phyloP scores from a whole-genome alignment of 768 basidiomycete genomes.

The Strobilomyces dryophilus region DNA sequence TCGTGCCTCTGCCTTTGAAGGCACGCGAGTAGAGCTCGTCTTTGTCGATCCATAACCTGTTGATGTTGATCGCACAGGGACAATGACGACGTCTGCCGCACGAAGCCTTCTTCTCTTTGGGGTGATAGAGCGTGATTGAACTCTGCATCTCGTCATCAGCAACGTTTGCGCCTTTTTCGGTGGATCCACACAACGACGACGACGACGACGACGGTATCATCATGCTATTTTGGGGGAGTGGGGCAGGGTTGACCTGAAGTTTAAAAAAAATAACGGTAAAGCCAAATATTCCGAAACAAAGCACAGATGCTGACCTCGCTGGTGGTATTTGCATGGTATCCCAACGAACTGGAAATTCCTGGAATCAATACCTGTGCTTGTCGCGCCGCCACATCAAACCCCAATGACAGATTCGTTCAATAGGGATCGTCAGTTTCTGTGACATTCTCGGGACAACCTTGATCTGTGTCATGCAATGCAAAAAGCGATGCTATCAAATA shows the following conservation, averaged over 20 bases:
- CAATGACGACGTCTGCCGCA: background rate
- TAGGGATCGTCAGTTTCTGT: background rate
- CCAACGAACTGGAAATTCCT: background rate
- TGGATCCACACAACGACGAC: no score
- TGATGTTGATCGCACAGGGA: background rate
- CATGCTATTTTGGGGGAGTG: background rate
- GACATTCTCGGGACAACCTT: background rate
- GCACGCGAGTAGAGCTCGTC: background rate
- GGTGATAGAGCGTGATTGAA: background rate
- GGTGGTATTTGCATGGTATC: background rate
- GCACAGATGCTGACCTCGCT: background rate
- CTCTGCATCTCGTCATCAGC: background rate
- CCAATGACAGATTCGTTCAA: background rate
- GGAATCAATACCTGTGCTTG: background rate
- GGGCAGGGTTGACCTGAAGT: background rate
- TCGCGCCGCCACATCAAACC: background rate
- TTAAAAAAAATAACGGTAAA: background rate
- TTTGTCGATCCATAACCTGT: conserved; percentile 5
- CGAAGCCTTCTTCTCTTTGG: background rate
- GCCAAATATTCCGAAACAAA: background rate
- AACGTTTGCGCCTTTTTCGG: background rate
- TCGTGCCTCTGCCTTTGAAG: background rate
- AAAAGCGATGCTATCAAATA: background rate
- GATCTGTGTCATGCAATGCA: background rate
- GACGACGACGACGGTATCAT: background rate